A percentile compares a stretch with the other conserved stretches of the same genome.
These are phyloP conservation scores for Rhinocladiella mackenziei DNA, from an alignment of 2,329 filamentous ascomycete species.

Conservation along the genomic window DNA sequence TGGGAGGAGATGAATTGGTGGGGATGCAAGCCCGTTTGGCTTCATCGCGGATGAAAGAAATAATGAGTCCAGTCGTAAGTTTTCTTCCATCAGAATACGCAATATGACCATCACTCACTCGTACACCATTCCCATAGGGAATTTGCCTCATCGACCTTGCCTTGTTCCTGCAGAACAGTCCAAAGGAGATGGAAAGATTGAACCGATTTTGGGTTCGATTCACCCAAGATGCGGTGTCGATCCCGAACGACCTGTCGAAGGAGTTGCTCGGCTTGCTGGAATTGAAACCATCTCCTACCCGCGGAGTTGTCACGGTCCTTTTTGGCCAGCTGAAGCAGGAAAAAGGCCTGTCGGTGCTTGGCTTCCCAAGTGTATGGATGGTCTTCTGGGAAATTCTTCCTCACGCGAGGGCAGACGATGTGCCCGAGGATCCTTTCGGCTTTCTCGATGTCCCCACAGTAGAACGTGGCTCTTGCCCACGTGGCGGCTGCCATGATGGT, in stretches of 20 bases:
- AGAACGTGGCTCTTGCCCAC: slow-evolving; percentile 14
- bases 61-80: no score
- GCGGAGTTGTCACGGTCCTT: no score
- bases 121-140: slow-evolving; percentile 16
- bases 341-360: slow-evolving; percentile 22
- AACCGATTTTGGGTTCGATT: slow-evolving; percentile 16
- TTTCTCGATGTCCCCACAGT: slow-evolving; percentile 9
- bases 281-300: no score
- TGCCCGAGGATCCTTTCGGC: slow-evolving; percentile 15
- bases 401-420: slow-evolving; percentile 10
- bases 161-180: slow-evolving; percentile 14
- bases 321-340: slow-evolving; percentile 16
- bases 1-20: neutral
- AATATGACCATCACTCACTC: slow-evolving; percentile 4
- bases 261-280: slow-evolving; percentile 15
- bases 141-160: slow-evolving; percentile 10
- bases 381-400: slow-evolving; percentile 15
- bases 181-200: slow-evolving; percentile 16
- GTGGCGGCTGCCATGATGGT: slow-evolving; percentile 20
- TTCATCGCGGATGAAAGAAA: no score
- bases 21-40: slow-evolving; percentile 1
- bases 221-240: slow-evolving; percentile 14
- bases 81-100: no score
- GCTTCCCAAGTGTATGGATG: slow-evolving; percentile 24
- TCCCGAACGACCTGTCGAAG: slow-evolving; percentile 18